Percentiles rank a stretch among this genome's conserved stretches.
Conservation (phyloP, 2,329 filamentous ascomycete genomes). For the Metarhizium robertsii region DNA sequence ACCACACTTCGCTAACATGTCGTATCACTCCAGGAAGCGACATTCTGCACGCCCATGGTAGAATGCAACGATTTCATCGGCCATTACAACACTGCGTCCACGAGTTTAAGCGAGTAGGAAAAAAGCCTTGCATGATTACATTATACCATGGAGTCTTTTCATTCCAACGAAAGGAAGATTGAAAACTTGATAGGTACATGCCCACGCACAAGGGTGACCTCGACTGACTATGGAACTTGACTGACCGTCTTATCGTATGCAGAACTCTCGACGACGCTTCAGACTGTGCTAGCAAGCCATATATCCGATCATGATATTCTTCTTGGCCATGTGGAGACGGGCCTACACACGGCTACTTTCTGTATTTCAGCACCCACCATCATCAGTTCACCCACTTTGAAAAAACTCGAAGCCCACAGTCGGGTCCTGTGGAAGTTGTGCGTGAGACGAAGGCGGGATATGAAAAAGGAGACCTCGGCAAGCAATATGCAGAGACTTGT, state of each 20-base stretch:
- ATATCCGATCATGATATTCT: slow-evolving; percentile 22
- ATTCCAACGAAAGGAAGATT: not conserved
- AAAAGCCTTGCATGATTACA: not conserved
- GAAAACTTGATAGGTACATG: not conserved
- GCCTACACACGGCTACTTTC: slow-evolving; percentile 15
- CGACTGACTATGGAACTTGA: too few relatives aligned
- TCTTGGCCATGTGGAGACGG: slow-evolving; percentile 23
- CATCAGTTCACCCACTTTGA: not conserved
- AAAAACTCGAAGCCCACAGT: slow-evolving; percentile 45
- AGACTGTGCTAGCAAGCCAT: slow-evolving; percentile 12
- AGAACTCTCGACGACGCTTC: slow-evolving; percentile 21
- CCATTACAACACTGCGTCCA: not conserved
- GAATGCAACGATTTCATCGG: not conserved
- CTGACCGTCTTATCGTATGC: not conserved
- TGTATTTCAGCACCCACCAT: not conserved
- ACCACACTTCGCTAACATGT: not conserved
- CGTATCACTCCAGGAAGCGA: not conserved
- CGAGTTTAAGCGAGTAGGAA: not conserved
- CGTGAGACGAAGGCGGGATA: slow-evolving; percentile 35
- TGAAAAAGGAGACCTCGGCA: slow-evolving; percentile 10
- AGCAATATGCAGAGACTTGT: slow-evolving; percentile 21
- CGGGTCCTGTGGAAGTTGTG: slow-evolving; percentile 59
- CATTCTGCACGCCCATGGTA: not conserved
- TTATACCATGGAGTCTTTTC: not conserved
- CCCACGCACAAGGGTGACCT: not conserved